Conservation (phyloP, 2,329 filamentous ascomycete genomes). For the Xylariaceae sp. region DNA sequence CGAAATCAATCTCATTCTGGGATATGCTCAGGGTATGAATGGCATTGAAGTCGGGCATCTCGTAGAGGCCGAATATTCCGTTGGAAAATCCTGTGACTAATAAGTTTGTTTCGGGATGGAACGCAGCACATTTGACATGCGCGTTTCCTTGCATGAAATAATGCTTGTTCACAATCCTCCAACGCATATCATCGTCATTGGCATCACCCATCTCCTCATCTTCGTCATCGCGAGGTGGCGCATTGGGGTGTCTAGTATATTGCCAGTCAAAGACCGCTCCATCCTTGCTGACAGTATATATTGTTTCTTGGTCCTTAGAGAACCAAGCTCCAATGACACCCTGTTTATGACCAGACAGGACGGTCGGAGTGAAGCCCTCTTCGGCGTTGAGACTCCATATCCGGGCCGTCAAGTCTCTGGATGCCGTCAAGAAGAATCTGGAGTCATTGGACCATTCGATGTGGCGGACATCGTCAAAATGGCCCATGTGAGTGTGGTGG, state of each 20-base stretch:
- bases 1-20: conserved; percentile 91
- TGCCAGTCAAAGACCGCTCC: conserved; percentile 95
- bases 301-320: conserved; percentile 86
- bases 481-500: conserved; percentile 78
- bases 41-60: conserved; percentile 91
- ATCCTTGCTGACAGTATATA: conserved; percentile 95
- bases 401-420: conserved; percentile 84
- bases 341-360: conserved; percentile 85
- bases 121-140: conserved; percentile 83
- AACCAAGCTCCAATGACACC: conserved; percentile 95
- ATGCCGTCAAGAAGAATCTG: conserved; percentile 86
- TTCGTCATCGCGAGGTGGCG: conserved; percentile 47
- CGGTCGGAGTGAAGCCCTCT: conserved; percentile 83
- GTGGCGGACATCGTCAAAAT: conserved; percentile 80
- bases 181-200: conserved; percentile 65
- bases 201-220: conserved; percentile 57
- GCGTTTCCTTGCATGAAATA: conserved; percentile 92
- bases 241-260: conserved; percentile 60
- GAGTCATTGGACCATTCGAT: conserved; percentile 97
- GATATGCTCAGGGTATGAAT: conserved; percentile 93
- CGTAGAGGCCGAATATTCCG: conserved; percentile 88
- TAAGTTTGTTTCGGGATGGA: conserved; percentile 80
- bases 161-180: conserved; percentile 86
- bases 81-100: conserved; percentile 96
- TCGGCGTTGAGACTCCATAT: conserved; percentile 92